phyloP scores from a whole-genome alignment of 1,284 basidiomycete genomes.

The Sanghuangporus sanghuang region DNA sequence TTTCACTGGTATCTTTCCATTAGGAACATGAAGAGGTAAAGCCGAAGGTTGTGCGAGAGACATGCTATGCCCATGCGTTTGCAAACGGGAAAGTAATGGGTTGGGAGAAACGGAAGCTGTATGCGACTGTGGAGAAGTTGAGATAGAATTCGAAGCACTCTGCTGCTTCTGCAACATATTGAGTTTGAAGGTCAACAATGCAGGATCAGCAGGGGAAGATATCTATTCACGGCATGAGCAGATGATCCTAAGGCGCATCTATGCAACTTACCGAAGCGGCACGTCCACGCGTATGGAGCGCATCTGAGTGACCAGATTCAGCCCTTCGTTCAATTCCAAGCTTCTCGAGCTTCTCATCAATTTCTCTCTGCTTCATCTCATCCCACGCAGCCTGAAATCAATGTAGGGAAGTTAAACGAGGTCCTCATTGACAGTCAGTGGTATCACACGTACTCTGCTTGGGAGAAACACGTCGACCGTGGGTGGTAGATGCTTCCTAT shows the following conservation, averaged over 20 bases:
- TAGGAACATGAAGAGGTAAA: constrained; percentile 33
- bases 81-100: constrained; percentile 36
- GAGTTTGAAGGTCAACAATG: constrained; percentile 70
- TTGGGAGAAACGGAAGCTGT: constrained; percentile 50
- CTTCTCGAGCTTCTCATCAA: constrained; percentile 74
- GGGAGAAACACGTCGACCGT: constrained; percentile 76
- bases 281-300: constrained; percentile 67
- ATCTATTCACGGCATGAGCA: constrained; percentile 44
- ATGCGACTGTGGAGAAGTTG: constrained; percentile 59
- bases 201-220: constrained; percentile 79
- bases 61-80: constrained; percentile 64
- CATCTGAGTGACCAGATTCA: constrained; percentile 37
- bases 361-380: constrained; percentile 55
- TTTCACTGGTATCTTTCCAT: constrained; percentile 38
- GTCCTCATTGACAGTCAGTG: background rate
- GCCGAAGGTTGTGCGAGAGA: constrained; percentile 58
- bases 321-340: constrained; percentile 69
- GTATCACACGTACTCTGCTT: constrained; percentile 52
- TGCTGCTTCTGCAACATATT: constrained; percentile 77
- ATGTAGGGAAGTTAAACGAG: background rate
- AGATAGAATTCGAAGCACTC: constrained; percentile 49
- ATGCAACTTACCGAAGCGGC: constrained; percentile 66
- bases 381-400: constrained; percentile 61
- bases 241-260: background rate
- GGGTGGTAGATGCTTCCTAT: constrained; percentile 49